Conservation (phyloP, 768 basidiomycete genomes). For the Sistotremastrum niveocremeum region DNA sequence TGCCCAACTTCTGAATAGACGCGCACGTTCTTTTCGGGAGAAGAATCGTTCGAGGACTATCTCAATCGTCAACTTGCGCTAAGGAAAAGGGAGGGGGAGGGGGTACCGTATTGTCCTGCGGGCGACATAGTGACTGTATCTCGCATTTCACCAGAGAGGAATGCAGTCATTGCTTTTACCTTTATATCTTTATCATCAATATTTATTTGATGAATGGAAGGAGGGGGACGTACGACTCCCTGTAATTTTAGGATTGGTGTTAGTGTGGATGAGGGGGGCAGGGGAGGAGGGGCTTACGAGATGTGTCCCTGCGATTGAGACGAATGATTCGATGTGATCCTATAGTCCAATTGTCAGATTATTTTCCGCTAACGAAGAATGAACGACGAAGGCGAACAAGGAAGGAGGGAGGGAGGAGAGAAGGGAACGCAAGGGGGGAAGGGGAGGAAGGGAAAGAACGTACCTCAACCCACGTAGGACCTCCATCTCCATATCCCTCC, state of each 20-base stretch:
- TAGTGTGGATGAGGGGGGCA: not conserved
- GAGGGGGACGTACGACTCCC: constrained; percentile 1
- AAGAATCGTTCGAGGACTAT: constrained; percentile 80
- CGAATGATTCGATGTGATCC: constrained; percentile 76
- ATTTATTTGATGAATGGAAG: not conserved
- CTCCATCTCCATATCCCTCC: constrained; percentile 65
- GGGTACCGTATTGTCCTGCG: constrained; percentile 59
- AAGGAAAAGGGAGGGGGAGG: not conserved
- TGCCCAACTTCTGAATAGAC: constrained; percentile 88
- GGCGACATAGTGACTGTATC: constrained; percentile 82
- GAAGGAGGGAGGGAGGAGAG: too few species aligned
- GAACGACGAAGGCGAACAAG: too few species aligned
- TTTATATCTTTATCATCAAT: constrained; percentile 19
- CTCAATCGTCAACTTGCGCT: constrained; percentile 9
- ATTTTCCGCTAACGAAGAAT: not conserved
- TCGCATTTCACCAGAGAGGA: constrained; percentile 91
- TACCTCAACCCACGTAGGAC: constrained; percentile 85
- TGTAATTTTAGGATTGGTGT: too few species aligned
- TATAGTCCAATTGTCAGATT: too few species aligned
- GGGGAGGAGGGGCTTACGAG: constrained; percentile 32
- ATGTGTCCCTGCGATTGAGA: constrained; percentile 79
- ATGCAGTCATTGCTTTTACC: constrained; percentile 92
- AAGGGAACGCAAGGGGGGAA: too few species aligned
- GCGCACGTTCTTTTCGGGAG: constrained; percentile 76
- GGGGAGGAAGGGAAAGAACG: too few species aligned